Evolutionary conservation across 2,329 filamentous ascomycete genomes (phyloP).

Genomic region (Penicillium sp.): DNA sequence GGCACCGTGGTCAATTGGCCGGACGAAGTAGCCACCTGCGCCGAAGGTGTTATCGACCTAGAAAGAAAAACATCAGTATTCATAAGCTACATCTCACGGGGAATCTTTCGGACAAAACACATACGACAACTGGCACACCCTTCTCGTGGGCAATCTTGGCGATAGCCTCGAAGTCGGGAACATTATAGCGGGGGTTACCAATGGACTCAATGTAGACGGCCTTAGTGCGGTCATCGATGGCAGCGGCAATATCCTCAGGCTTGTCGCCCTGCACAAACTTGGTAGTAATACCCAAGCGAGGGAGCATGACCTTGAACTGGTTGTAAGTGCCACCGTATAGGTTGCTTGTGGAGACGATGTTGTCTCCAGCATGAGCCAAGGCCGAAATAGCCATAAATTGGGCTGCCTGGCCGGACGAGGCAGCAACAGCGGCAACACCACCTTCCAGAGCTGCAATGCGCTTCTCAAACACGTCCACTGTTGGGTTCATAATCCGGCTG

Average conservation of each 20-base stretch:
- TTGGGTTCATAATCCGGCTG: conserved; percentile 94
- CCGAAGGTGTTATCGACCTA: conserved; percentile 94
- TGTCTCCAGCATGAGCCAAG: conserved; percentile 84
- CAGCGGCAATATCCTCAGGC: conserved; percentile 71
- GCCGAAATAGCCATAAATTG: conserved; percentile 87
- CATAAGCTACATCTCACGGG: not conserved
- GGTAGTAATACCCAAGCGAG: conserved; percentile 80
- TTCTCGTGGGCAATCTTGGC: conserved; percentile 72
- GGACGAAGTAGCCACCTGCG: conserved; percentile 82
- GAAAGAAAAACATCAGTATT: not conserved
- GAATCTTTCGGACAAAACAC: conserved; percentile 5
- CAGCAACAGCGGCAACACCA: conserved; percentile 79
- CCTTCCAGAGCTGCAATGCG: conserved; percentile 93
- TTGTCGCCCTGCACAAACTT: conserved; percentile 85
- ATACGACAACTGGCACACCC: conserved; percentile 63
- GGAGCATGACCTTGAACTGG: conserved; percentile 88
- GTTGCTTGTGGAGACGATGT: conserved; percentile 87
- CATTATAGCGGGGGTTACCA: conserved; percentile 89
- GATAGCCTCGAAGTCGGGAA: conserved; percentile 87
- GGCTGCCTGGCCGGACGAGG: conserved; percentile 82
- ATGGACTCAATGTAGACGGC: conserved; percentile 89
- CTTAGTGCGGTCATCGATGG: conserved; percentile 92
- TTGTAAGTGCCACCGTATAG: conserved; percentile 96
- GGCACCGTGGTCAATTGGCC: conserved; percentile 84
- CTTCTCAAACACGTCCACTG: conserved; percentile 94